phyloP scores from a whole-genome alignment of 305 asterid species.

The Vinca major region DNA sequence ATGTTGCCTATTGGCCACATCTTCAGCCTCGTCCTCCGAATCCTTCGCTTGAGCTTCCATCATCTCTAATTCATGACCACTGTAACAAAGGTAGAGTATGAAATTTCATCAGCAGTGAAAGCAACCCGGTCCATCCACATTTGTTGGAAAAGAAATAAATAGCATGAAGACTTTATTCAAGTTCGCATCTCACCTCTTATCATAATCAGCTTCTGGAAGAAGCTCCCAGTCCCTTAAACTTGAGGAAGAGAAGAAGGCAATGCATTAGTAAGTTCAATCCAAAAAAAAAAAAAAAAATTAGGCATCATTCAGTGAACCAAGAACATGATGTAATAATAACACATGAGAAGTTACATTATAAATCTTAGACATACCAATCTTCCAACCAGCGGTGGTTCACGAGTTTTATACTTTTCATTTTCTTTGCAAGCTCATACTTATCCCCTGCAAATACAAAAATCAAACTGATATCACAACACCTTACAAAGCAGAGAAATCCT shows the following conservation, averaged over 20 bases:
- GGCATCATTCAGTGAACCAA: not conserved
- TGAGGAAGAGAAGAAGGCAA: slow-evolving; percentile 13
- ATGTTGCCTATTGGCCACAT: slow-evolving; percentile 21
- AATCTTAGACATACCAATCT: slow-evolving; percentile 49
- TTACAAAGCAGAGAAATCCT: not conserved
- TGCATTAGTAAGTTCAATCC: slow-evolving; percentile 6
- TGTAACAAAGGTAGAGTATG: slow-evolving; percentile 20
- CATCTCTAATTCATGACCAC: slow-evolving; percentile 68
- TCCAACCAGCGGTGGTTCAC: slow-evolving; percentile 83
- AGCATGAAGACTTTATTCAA: not conserved
- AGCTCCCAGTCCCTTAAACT: slow-evolving; percentile 85
- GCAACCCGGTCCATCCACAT: not conserved
- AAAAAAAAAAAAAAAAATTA: slow-evolving; percentile 2
- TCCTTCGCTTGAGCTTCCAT: slow-evolving; percentile 79
- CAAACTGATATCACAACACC: slow-evolving; percentile 7
- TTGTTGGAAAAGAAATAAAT: not conserved
- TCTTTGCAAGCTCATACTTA: slow-evolving; percentile 81
- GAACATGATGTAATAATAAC: not conserved
- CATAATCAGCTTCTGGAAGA: slow-evolving; percentile 70
- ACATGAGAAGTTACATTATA: slow-evolving; percentile 1
- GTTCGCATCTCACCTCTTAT: slow-evolving; percentile 48
- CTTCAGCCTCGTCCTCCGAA: slow-evolving; percentile 80
- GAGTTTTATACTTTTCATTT: slow-evolving; percentile 52
- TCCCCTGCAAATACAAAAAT: slow-evolving; percentile 47
- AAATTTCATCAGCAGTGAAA: not conserved